A percentile compares a stretch with the other conserved stretches of the same genome.
Evolutionary conservation across 1,139 yeast species (phyloP).

Genomic region (Magnusiomyces suaveolens): DNA sequence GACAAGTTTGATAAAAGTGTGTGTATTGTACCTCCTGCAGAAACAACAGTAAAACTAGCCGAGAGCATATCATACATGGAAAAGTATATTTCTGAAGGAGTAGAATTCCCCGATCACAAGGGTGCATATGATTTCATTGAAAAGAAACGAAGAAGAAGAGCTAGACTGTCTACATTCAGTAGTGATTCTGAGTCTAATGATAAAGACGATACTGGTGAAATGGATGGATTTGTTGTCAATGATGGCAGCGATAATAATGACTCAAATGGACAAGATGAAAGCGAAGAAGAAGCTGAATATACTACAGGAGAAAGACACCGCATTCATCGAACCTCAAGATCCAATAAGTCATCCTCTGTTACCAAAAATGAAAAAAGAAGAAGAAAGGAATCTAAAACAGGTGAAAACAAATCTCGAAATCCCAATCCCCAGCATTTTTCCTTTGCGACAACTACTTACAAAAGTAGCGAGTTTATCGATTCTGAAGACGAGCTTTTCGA

Average conservation of each 20-base stretch:
- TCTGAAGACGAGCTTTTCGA: slow-evolving; percentile 65
- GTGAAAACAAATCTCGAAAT: slow-evolving; percentile 6
- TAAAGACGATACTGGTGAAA: slow-evolving; percentile 6
- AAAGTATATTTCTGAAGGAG: slow-evolving; percentile 30
- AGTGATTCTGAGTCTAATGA: slow-evolving; percentile 15
- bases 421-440: slow-evolving; percentile 21
- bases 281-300: slow-evolving; percentile 1
- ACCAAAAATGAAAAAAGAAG: not conserved
- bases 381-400: not conserved
- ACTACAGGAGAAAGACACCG: slow-evolving; percentile 11
- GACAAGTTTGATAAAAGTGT: slow-evolving; percentile 8
- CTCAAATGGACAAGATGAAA: slow-evolving; percentile 10
- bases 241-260: slow-evolving; percentile 2
- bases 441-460: not conserved
- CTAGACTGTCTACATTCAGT: slow-evolving; percentile 17
- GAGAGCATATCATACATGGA: slow-evolving; percentile 24
- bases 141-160: slow-evolving; percentile 8
- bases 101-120: slow-evolving; percentile 38
- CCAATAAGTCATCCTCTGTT: slow-evolving; percentile 1
- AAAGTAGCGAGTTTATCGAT: slow-evolving; percentile 38
- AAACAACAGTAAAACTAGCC: slow-evolving; percentile 22
- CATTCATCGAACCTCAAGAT: slow-evolving; percentile 10
- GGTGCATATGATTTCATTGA: slow-evolving; percentile 32
- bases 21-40: slow-evolving; percentile 17
- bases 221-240: slow-evolving; percentile 13